Evolutionary conservation across 2,329 filamentous ascomycete genomes (phyloP).

Genomic region (Cercospora sp.): DNA sequence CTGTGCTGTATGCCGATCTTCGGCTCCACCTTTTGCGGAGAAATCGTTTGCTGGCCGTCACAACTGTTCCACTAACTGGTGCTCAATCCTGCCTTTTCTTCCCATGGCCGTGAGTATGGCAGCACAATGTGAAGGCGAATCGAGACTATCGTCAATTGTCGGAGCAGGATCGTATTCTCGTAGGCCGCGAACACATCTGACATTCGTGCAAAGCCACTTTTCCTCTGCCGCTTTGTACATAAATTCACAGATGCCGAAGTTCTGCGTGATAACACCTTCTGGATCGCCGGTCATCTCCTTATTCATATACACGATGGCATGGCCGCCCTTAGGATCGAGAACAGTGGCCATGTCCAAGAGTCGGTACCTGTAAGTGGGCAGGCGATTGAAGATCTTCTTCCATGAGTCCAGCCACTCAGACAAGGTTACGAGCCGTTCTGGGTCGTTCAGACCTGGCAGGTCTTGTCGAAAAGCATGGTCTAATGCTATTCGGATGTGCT

Average conservation of each 20-base stretch:
- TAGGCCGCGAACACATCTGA: not conserved
- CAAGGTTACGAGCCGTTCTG: not conserved
- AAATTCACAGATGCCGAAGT: not conserved
- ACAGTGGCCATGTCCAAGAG: not conserved
- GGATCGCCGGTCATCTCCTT: not conserved
- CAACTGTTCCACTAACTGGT: not conserved
- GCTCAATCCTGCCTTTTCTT: not conserved
- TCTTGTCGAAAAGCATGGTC: not conserved
- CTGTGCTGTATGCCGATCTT: not conserved
- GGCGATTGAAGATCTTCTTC: not conserved
- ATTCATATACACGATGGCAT: not conserved
- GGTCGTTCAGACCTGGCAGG: not conserved
- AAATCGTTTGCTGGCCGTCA: not conserved
- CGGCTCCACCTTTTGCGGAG: not conserved
- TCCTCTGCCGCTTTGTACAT: not conserved
- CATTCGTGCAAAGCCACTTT: not conserved
- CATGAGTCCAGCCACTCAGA: not conserved
- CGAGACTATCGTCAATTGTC: not conserved
- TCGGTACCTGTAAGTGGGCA: not conserved
- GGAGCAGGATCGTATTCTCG: not conserved
- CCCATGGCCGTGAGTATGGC: not conserved
- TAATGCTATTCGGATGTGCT: not conserved
- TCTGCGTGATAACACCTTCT: not conserved
- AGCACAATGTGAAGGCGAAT: not conserved
- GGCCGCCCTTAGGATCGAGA: not conserved